Base-by-base conservation (phyloP, 495 filamentous ascomycete species). In the Aspergillus baeticus region DNA sequence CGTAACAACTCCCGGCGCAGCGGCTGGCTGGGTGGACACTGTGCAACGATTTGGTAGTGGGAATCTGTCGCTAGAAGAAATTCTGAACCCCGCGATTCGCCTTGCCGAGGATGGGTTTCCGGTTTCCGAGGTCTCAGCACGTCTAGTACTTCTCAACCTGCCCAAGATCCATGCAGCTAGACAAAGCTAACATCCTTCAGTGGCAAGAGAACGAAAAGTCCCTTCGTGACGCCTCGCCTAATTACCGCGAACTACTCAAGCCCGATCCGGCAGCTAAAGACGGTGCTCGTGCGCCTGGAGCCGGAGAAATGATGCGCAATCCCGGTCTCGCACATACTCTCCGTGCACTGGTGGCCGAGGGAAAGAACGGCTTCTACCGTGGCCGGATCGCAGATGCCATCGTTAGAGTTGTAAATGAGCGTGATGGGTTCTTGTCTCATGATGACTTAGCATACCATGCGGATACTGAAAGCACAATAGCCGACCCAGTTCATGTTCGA, bases 21-120 rank as follows among this genome's bases (percentile, higher is more conserved):
- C 94, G 8, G 94, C 92, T 5, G 94, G 94, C 2, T 98, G 94
- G 94, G 84, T 89, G 21, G 94, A 98, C 69, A 86, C 85, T 1
- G 79, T 97, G 18, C 85, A 92, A 71, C 86, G 80, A 45, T 96
- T 97, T 69, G 94, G 94, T 3, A 96, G 91, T 67, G 89, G 90
- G 2, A 95, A 87, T 69, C 52, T 98, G 23, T 82, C 77, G 0
- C 55, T 98, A 70, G 77, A 83, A 62, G 83, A 96, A 64, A 86
- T 97, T 42, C 72, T 98, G 18, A 76, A 75, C 38, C 93, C 93
- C 10, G 94, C 89, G 0, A 91, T 96, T 61, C 82, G 89, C 64
- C 77, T 97, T 10, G 93, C 84, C 0, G 92, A 97, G 68, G 82
- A 91, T 50, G 94, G 94, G 0, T 96, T 92, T 57, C 89, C 94